Percentiles rank a stretch among this genome's conserved stretches.
phyloP scores from a whole-genome alignment of 2,329 filamentous ascomycete species.

The Macrophomina phaseolina region DNA sequence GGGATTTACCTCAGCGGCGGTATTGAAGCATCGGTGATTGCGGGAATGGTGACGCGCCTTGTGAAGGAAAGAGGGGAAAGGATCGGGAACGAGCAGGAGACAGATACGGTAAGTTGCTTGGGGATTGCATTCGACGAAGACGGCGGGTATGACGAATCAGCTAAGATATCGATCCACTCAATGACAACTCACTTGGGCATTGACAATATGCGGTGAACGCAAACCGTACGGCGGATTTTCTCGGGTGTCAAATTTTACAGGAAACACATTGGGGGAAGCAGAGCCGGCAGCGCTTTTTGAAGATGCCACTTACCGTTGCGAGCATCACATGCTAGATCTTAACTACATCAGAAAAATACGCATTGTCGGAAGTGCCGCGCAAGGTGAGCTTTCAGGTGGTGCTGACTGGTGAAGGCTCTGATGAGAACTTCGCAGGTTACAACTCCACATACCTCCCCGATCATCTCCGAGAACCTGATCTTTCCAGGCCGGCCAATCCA shows the following conservation, averaged over 20 bases:
- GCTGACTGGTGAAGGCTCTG: constrained; percentile 59
- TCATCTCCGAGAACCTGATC: constrained; percentile 57
- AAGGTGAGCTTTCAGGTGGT: constrained; percentile 60
- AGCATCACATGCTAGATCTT: constrained; percentile 56
- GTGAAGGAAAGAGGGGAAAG: constrained; percentile 53
- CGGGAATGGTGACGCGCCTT: constrained; percentile 62
- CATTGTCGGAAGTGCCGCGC: constrained; percentile 54
- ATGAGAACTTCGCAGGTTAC: constrained; percentile 63
- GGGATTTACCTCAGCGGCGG: constrained; percentile 64
- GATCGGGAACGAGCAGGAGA: constrained; percentile 51
- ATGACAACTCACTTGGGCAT: background rate
- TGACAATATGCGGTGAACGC: constrained; percentile 45
- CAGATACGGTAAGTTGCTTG: constrained; percentile 54
- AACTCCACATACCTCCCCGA: constrained; percentile 51
- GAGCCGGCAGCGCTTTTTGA: constrained; percentile 51
- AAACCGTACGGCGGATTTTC: constrained; percentile 54
- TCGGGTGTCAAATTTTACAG: constrained; percentile 53
- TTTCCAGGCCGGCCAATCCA: constrained; percentile 27
- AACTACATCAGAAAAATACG: constrained; percentile 59
- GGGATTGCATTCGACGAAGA: constrained; percentile 59
- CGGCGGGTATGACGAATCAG: constrained; percentile 57
- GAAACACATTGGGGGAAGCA: constrained; percentile 53
- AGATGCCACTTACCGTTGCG: constrained; percentile 53
- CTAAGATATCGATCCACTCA: background rate
- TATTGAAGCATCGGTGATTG: constrained; percentile 63